Evolutionary conservation across 495 filamentous ascomycete genomes (phyloP), one percentile per base, ranked within the genome.

Genomic region (Xylaria flabelliformis): DNA sequence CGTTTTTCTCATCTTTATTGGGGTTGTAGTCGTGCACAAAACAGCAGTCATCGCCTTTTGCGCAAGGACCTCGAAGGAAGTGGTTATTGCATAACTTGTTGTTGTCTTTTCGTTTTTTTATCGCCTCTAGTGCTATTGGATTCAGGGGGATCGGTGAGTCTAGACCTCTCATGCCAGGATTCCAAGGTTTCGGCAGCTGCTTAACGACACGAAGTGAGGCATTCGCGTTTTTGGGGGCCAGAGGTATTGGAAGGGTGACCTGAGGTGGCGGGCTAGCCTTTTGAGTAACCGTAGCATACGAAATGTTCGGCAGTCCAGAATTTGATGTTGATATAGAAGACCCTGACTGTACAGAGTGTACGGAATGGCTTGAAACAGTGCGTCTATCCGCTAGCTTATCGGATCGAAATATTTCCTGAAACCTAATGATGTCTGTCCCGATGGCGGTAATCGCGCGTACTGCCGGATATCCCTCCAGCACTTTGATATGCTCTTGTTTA

Each of bases 51-150:
- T 90, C 86, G 68, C 89, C 90, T 72, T 90, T 91, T 44, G 89
- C 85, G 76, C 94, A 97, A 56, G 91, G 91, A 1, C 89, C 88
- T 39, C 93, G 88, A 36, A 97, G 83, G 79, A 90, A 95, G 79
- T 94, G 89, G 73, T 93, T 92, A 78, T 96, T 96, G 87, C 94
- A 97, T 32, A 95, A 82, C 77, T 97, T 96, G 74, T 93, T 82
- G 29, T 84, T 85, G 75, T 93, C 92, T 70, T 92, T 88, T 64
- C 93, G 88, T 77, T 93, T 93, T 74, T 92, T 93, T 74, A 89
- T 85, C 66, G 85, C 88, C 73, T 97, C 95, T 67, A 93, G 85
- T n/a, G 88, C 88, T 29, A 91, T 85, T n/a, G 77, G 73, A 21
- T 85, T 84, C 0, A 85, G 72, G 9, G 81, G 77, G 32, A 90